Evolutionary conservation across 106 monocot genomes (phyloP), one percentile per base, ranked within the genome.

Genomic region (Narthecium ossifragum): DNA sequence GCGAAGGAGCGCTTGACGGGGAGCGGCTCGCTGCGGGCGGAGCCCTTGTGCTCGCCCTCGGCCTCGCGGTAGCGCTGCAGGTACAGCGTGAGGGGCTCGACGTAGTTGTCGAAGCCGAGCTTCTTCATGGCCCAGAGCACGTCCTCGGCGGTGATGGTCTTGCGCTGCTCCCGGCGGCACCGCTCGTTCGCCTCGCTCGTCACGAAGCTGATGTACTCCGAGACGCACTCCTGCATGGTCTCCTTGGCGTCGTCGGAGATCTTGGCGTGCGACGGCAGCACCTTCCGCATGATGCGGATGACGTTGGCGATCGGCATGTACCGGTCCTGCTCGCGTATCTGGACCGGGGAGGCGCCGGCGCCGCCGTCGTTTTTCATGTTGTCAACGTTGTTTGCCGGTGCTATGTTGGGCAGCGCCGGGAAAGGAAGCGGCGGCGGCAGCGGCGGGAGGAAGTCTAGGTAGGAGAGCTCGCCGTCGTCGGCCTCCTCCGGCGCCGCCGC

Each of bases 181-280:
- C 73, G 69, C 31, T 70, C 73, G 26, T 80, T 80, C 41, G 79
- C 79, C 47, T 80, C 79, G 41, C 71, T 71, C 49, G 77, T 78
- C 55, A 78, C 67, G 71, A 72, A 78, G 61, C 77, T 78, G 61
- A 78, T 80, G 69, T 74, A 80, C 64, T 74, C 73, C 6, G 73
- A 70, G 12, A 80, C 79, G 37, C 73, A 80, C 60, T 80, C 73
- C 34, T 70, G 79, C 34, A 80, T 70, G 4, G 79, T 70, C 25
- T 74, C 73, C 47, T 74, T 80, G 59, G 73, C 79, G 32, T 80
- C 79, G 59, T 80, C 79, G 13, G 79, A 69, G 43, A 74, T 80
- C 65, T 80, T 73, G 9, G 73, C 79, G 59, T 80, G 73, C 2
- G 64, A 53, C 3, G 79, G 79, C 20, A 80, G 38, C 1, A 80